Evolutionary conservation across 108 stramenopile genomes (phyloP).

Genomic region (Skeletonema marinoi): DNA sequence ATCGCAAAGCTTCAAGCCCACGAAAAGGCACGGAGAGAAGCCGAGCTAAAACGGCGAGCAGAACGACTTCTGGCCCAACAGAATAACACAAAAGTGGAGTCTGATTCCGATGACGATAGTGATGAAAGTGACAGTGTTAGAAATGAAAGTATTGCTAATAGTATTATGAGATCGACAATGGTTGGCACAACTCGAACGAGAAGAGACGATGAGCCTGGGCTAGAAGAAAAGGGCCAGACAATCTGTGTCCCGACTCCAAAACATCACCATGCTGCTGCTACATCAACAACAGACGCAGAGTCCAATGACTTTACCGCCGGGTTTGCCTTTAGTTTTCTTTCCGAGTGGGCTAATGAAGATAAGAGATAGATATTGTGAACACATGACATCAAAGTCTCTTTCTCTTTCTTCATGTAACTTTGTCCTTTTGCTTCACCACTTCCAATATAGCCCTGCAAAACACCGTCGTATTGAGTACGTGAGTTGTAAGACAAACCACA

Average conservation of each 20-base stretch:
- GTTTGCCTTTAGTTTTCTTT: conserved; percentile 13
- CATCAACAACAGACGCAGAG: not conserved
- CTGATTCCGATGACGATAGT: conserved; percentile 6
- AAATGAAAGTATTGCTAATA: not conserved
- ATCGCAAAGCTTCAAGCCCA: conserved; percentile 10
- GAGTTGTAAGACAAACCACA: conserved; percentile 73
- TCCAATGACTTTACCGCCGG: not conserved
- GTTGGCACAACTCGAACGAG: not conserved
- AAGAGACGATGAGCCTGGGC: not conserved
- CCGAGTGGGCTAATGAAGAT: conserved; percentile 16
- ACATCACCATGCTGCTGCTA: not conserved
- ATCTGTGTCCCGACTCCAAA: not conserved
- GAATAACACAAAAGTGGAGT: conserved; percentile 17
- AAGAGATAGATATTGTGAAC: not conserved
- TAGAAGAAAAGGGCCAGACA: not conserved
- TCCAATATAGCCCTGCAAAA: conserved; percentile 38
- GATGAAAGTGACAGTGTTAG: not conserved
- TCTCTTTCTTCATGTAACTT: not conserved
- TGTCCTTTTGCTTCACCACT: not conserved
- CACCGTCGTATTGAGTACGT: conserved; percentile 64
- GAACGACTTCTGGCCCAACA: conserved; percentile 7
- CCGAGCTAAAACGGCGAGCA: conserved; percentile 19
- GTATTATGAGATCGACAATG: conserved; percentile 1
- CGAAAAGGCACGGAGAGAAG: not conserved
- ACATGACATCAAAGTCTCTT: not conserved